These are phyloP conservation scores for Brassica nigra DNA, from an alignment of 345 rosid genomes.

Conservation along the genomic window DNA sequence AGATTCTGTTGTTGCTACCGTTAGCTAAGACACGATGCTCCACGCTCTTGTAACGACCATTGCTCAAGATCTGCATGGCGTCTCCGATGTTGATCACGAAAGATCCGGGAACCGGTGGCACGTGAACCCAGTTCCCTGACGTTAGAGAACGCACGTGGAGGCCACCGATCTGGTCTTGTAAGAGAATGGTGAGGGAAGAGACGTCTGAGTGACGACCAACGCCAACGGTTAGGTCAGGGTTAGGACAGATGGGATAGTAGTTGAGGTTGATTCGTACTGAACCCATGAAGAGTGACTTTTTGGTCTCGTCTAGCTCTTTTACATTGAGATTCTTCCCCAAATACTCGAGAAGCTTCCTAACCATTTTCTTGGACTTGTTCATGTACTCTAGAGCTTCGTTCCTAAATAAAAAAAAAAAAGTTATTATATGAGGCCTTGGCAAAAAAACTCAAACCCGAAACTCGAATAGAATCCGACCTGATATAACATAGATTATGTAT, in stretches of 20 bases:
- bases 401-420: constrained; percentile 15
- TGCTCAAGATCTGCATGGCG: constrained; percentile 48
- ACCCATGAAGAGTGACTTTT: constrained; percentile 44
- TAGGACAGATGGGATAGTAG: constrained; percentile 50
- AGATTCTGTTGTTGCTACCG: constrained; percentile 40
- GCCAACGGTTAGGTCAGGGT: constrained; percentile 52
- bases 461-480: too few species aligned
- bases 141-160: constrained; percentile 44
- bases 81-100: constrained; percentile 50
- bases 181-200: constrained; percentile 45
- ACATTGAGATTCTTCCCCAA: constrained; percentile 48
- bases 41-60: constrained; percentile 42
- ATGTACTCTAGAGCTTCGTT: constrained; percentile 50
- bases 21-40: constrained; percentile 47
- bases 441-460: too few species aligned
- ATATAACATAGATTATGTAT: too few species aligned
- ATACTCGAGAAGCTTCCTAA: constrained; percentile 43
- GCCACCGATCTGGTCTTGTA: constrained; percentile 52
- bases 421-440: too few species aligned
- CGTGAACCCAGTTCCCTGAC: constrained; percentile 43
- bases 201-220: constrained; percentile 49
- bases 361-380: constrained; percentile 44
- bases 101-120: constrained; percentile 39
- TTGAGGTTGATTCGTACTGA: constrained; percentile 45
- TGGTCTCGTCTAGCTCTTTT: constrained; percentile 39